phyloP scores from a whole-genome alignment of 495 filamentous ascomycete genomes.

The Geopyxis carbonaria region DNA sequence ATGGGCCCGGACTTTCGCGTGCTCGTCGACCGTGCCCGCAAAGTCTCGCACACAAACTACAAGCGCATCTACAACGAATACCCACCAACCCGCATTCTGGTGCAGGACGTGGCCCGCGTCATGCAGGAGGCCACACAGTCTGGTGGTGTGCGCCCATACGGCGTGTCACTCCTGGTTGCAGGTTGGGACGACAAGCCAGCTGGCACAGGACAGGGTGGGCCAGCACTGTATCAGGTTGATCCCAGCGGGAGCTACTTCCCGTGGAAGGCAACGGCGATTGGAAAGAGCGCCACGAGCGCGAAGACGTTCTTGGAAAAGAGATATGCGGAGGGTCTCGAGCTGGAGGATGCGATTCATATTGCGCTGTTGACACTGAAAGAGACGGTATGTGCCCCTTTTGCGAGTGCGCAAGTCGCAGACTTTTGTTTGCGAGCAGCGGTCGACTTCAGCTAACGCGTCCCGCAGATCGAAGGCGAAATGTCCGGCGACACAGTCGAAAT shows the following conservation, averaged over 20 bases:
- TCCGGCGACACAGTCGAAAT: slow-evolving; percentile 98
- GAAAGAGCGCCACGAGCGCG: slow-evolving; percentile 91
- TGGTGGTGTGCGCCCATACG: slow-evolving; percentile 94
- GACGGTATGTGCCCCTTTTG: slow-evolving; percentile 36
- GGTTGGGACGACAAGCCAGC: slow-evolving; percentile 99
- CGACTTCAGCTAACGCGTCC: neutral
- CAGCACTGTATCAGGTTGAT: slow-evolving; percentile 84
- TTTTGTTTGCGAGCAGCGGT: neutral
- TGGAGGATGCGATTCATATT: slow-evolving; percentile 98
- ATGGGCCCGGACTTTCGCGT: slow-evolving; percentile 99
- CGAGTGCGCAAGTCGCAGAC: neutral
- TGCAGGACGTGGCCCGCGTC: slow-evolving; percentile 92
- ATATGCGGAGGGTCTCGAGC: slow-evolving; percentile 89
- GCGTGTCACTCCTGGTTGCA: slow-evolving; percentile 83
- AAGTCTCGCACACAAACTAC: slow-evolving; percentile 97
- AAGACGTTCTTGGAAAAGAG: slow-evolving; percentile 99
- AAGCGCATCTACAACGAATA: slow-evolving; percentile 99
- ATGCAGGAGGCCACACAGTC: slow-evolving; percentile 99
- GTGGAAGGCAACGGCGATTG: slow-evolving; percentile 98
- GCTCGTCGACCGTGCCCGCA: slow-evolving; percentile 90
- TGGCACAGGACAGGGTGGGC: slow-evolving; percentile 86
- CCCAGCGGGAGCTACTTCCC: slow-evolving; percentile 94
- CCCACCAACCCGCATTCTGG: slow-evolving; percentile 92
- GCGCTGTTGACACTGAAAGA: slow-evolving; percentile 95
- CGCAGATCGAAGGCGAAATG: slow-evolving; percentile 86